Percentiles rank a stretch among this genome's conserved stretches.
phyloP scores from a whole-genome alignment of 2,329 filamentous ascomycete species.

The Trichoderma gracile region DNA sequence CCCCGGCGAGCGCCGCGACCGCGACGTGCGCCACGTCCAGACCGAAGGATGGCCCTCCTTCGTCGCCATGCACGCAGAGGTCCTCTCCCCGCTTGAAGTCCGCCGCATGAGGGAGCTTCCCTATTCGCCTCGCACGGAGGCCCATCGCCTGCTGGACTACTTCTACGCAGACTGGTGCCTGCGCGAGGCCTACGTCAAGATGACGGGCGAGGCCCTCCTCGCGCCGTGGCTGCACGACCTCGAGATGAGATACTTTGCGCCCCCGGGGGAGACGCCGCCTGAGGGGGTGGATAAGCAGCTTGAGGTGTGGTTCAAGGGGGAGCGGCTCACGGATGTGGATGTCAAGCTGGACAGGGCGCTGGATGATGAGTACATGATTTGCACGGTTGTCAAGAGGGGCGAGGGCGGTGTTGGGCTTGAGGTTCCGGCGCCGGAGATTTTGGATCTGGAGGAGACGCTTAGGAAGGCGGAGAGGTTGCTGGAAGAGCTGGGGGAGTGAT shows the following conservation, averaged over 20 bases:
- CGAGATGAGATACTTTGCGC: slow-evolving; percentile 65
- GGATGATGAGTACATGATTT: slow-evolving; percentile 57
- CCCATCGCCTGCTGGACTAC: slow-evolving; percentile 62
- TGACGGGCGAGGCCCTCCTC: slow-evolving; percentile 75
- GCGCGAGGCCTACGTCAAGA: slow-evolving; percentile 80
- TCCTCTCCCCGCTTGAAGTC: slow-evolving; percentile 65
- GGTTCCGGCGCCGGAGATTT: slow-evolving; percentile 45
- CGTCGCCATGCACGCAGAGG: slow-evolving; percentile 71
- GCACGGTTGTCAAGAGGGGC: slow-evolving; percentile 50
- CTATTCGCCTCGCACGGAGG: slow-evolving; percentile 25
- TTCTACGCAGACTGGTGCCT: slow-evolving; percentile 81
- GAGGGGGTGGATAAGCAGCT: slow-evolving; percentile 26
- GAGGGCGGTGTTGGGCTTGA: slow-evolving; percentile 39
- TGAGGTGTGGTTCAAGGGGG: slow-evolving; percentile 38
- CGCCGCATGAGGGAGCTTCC: slow-evolving; percentile 58
- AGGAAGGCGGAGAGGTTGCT: slow-evolving; percentile 43
- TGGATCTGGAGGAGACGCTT: slow-evolving; percentile 50
- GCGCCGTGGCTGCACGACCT: slow-evolving; percentile 71
- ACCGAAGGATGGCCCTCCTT: slow-evolving; percentile 64
- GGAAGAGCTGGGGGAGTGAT: slow-evolving; percentile 1
- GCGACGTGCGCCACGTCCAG: slow-evolving; percentile 58
- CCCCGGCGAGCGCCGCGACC: slow-evolving; percentile 66
- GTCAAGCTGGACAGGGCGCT: slow-evolving; percentile 44
- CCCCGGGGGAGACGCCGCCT: slow-evolving; percentile 46
- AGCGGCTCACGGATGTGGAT: slow-evolving; percentile 38